Evolutionary conservation across 768 basidiomycete species (phyloP), one percentile per base, ranked within the genome.

Genomic region (Lactifluus piperatus): DNA sequence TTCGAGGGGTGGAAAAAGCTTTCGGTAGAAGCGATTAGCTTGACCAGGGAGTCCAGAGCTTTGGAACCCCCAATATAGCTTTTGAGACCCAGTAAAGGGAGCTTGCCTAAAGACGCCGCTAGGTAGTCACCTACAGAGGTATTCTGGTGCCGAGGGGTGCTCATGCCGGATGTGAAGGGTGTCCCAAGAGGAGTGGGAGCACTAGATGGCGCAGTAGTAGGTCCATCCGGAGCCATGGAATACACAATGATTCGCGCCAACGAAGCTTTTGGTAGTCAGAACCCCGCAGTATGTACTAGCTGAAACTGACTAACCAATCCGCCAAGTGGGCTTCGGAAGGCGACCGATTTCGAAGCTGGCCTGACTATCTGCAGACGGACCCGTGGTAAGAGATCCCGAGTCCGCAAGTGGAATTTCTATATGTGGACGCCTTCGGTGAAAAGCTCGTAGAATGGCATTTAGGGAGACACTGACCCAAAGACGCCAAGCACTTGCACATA

Each of bases 1-100:
- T 91, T 93, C 10, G 85, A 85, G 0, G 92, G 92, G 68, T 94
- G 92, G 73, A 94, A 95, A 74, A 92, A 93, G 56, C 84, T 85
- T 71, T 95, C 93, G 27, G 84, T 88, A 5, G 90, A 91, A 7
- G 88, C 88, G 64, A 95, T 83, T 61, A 95, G 74, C 69, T 85
- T 85, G 11, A 83, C 83, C n/a, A 95, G 73, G 8, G 91, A 88
- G 69, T 94, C 91, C 56, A 95, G 73, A 4, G 92, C 89, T 69
- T 83, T 88, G 24, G 83, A 88, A 13, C 93, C 93, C 14, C 79
- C 93, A n/a, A 93, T 73, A 69, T 85, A 91, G 3, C 79, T 79
- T 67, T 75, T 81, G 36, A 49, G 60, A 67, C 65, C 67, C 71
- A 79, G 41, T 69, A 69, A 36, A 67, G 70, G 4, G 67, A 75